These are phyloP conservation scores for Lentinula guzmanii DNA, from an alignment of 768 basidiomycete genomes.

Conservation along the genomic window DNA sequence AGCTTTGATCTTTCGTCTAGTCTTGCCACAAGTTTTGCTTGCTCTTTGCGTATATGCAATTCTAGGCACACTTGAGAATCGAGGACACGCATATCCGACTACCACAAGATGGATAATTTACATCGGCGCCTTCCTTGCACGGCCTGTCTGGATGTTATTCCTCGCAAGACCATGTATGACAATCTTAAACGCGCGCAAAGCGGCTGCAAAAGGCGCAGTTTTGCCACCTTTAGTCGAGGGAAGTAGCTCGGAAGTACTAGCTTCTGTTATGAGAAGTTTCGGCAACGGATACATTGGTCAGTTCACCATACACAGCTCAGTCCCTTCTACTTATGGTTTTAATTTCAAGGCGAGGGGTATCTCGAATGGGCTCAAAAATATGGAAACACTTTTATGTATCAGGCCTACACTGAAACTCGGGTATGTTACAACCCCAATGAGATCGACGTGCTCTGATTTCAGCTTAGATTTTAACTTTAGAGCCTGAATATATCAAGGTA, in stretches of 20 bases:
- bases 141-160: neutral
- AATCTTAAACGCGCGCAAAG: neutral
- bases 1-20: neutral
- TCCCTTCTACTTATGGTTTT: neutral
- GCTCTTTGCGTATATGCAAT: neutral
- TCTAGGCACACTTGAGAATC: neutral
- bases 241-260: neutral
- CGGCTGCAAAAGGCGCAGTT: neutral
- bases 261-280: neutral
- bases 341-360: neutral
- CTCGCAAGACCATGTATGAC: neutral
- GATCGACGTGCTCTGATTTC: neutral
- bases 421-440: neutral
- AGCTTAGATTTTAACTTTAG: slow-evolving; percentile 9
- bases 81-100: neutral
- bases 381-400: neutral
- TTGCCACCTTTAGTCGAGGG: neutral
- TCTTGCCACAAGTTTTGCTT: neutral
- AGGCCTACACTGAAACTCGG: neutral
- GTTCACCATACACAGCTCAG: neutral
- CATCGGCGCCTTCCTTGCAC: neutral
- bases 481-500: slow-evolving; percentile 22
- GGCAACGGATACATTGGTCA: neutral
- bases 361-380: slow-evolving; percentile 1
- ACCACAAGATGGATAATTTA: neutral